phyloP scores from a whole-genome alignment of 139 green algal genomes.

The Dunaliella primolecta region DNA sequence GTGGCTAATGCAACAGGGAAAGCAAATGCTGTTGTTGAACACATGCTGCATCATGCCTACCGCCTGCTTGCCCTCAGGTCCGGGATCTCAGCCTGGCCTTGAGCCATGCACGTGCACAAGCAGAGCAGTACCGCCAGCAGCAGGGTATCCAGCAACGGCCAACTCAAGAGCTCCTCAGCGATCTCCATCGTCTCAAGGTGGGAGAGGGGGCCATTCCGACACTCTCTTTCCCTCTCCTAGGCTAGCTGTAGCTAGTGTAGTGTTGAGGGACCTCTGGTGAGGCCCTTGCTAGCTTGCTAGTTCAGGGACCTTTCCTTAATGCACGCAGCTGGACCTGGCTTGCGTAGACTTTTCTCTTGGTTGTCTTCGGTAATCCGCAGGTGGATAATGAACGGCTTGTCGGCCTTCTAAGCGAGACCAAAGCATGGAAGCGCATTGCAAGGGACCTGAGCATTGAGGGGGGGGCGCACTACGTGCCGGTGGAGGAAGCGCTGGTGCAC shows the following conservation, averaged over 20 bases:
- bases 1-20: no score
- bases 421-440: background rate
- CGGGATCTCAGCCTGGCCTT: background rate
- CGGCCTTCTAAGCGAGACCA: constrained; percentile 15
- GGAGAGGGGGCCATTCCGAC: no score
- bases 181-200: background rate
- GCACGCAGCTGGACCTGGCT: no score
- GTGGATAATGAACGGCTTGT: constrained; percentile 23
- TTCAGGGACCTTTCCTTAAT: no score
- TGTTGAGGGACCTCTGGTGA: no score
- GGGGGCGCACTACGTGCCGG: constrained; percentile 24
- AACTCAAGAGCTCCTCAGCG: background rate
- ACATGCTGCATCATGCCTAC: no score
- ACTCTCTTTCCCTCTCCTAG: no score
- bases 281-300: no score
- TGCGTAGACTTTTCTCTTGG: no score
- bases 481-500: constrained; percentile 9
- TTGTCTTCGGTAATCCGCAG: background rate
- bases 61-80: background rate
- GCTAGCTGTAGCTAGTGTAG: no score
- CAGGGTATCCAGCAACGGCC: background rate
- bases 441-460: background rate
- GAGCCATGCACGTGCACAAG: background rate
- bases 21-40: no score
- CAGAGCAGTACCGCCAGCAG: background rate